Evolutionary conservation across 2,329 filamentous ascomycete genomes (phyloP).

Genomic region (Stemphylium vesicarium): DNA sequence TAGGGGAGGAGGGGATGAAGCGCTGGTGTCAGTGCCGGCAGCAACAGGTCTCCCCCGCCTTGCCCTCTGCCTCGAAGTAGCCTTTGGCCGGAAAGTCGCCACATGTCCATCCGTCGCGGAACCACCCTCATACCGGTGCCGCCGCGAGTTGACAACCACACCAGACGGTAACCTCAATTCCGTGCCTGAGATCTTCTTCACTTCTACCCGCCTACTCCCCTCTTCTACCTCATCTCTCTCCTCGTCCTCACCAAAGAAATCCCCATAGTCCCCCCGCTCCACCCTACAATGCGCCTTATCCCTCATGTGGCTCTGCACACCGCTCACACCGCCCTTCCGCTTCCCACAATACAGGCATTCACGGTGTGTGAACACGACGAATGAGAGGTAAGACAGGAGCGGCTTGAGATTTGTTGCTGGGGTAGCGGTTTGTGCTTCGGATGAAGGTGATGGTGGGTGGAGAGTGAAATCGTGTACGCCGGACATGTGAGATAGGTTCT

Average conservation of each 20-base stretch:
- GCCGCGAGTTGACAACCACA: background rate
- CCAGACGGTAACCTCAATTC: background rate
- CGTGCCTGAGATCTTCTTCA: background rate
- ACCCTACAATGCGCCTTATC: conserved; percentile 7
- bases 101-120: too few species aligned
- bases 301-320: conserved; percentile 11
- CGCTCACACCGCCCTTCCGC: background rate
- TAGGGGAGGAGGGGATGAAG: too few species aligned
- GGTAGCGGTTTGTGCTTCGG: background rate
- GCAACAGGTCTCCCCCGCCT: too few species aligned
- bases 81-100: background rate
- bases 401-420: background rate
- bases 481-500: conserved; percentile 8
- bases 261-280: background rate
- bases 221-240: background rate
- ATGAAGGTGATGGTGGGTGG: background rate
- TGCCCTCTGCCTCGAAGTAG: background rate
- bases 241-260: background rate
- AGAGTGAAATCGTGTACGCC: background rate
- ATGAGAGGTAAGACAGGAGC: conserved; percentile 1
- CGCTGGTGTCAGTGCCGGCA: too few species aligned
- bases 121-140: background rate
- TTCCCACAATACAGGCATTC: conserved; percentile 9
- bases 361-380: background rate
- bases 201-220: background rate